These are phyloP conservation scores for Fusarium duplospermum DNA, from an alignment of 2,329 filamentous ascomycete genomes.

Conservation along the genomic window DNA sequence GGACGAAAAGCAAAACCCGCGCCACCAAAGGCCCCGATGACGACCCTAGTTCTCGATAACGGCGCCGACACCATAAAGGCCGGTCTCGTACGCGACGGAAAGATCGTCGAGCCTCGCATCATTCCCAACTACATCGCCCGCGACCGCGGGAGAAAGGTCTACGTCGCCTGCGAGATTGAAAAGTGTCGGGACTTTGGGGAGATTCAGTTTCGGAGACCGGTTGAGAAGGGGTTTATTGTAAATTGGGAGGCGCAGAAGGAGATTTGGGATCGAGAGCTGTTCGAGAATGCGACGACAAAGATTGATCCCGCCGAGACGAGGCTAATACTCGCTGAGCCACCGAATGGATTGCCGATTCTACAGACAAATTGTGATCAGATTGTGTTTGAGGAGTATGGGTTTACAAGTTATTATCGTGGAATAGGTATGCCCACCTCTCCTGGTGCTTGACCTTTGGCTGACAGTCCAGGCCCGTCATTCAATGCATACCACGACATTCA, in stretches of 20 bases:
- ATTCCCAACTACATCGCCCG: conserved; percentile 92
- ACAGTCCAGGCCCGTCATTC: conserved; percentile 71
- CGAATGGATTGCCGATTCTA: conserved; percentile 82
- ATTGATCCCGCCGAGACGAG: conserved; percentile 87
- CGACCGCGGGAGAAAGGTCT: conserved; percentile 81
- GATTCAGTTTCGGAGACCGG: conserved; percentile 84
- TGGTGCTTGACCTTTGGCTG: background rate
- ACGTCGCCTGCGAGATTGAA: conserved; percentile 82
- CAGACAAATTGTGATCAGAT: conserved; percentile 96
- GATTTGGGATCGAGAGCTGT: conserved; percentile 92
- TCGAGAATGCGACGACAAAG: conserved; percentile 73
- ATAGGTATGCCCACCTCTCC: conserved; percentile 62
- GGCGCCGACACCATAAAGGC: conserved; percentile 93
- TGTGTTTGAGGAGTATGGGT: conserved; percentile 96
- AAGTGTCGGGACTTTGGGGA: conserved; percentile 91
- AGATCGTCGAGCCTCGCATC: conserved; percentile 69
- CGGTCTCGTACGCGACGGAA: conserved; percentile 71
- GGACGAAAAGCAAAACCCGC: conserved; percentile 65
- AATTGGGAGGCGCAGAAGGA: conserved; percentile 97
- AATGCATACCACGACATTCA: conserved; percentile 87
- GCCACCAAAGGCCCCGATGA: conserved; percentile 64
- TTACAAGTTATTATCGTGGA: conserved; percentile 84
- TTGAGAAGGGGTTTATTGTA: conserved; percentile 94
- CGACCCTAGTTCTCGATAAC: conserved; percentile 91
- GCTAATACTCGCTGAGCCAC: conserved; percentile 85